These are phyloP conservation scores for Marasmius oreades DNA, from an alignment of 1,284 basidiomycete genomes.

Conservation along the genomic window DNA sequence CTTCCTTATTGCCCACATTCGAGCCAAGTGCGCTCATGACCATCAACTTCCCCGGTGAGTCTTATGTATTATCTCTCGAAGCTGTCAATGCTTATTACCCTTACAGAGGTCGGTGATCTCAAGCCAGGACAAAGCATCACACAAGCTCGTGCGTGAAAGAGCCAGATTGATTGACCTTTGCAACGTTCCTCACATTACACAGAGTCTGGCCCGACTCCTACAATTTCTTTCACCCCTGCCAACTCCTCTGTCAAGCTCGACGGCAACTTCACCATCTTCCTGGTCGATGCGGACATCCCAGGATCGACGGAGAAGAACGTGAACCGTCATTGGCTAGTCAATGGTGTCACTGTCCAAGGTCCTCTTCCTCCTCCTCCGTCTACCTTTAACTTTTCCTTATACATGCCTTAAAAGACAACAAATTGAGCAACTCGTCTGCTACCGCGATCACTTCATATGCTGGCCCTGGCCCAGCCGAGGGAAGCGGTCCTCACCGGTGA, in stretches of 20 bases:
- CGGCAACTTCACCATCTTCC: constrained; percentile 59
- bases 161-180: not conserved
- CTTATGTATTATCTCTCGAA: not conserved
- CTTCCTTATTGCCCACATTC: constrained; percentile 54
- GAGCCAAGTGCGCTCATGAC: constrained; percentile 51
- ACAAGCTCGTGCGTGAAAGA: constrained; percentile 44
- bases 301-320: constrained; percentile 50
- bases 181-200: constrained; percentile 15
- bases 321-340: constrained; percentile 81
- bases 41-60: constrained; percentile 43
- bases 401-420: constrained; percentile 26
- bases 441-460: constrained; percentile 65
- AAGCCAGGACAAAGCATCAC: constrained; percentile 57
- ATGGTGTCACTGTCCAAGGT: constrained; percentile 53
- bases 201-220: constrained; percentile 56
- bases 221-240: constrained; percentile 42
- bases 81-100: not conserved
- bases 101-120: constrained; percentile 41
- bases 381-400: not conserved
- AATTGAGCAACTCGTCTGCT: constrained; percentile 47
- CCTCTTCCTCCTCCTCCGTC: constrained; percentile 12
- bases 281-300: constrained; percentile 68
- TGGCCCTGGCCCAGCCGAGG: constrained; percentile 65
- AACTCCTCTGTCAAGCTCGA: constrained; percentile 40
- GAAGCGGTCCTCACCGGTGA: constrained; percentile 69